Conservation (phyloP, 2,329 filamentous ascomycete genomes). For the Sporothrix phasma region DNA sequence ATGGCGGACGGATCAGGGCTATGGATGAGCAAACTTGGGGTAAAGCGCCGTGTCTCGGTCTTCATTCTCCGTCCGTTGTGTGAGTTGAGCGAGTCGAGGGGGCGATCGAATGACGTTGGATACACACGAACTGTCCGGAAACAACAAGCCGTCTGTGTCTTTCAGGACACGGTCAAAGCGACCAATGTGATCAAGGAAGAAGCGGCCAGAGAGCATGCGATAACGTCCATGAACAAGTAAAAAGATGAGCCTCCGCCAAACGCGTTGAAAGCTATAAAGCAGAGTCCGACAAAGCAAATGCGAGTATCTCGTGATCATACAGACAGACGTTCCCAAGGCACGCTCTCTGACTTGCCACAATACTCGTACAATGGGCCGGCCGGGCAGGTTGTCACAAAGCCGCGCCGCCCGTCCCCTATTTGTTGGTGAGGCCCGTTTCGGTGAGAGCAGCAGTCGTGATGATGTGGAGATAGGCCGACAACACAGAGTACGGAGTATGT, state of each 20-base stretch:
- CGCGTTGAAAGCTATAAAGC: neutral
- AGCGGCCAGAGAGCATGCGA: no score
- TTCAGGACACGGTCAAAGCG: neutral
- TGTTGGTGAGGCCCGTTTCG: neutral
- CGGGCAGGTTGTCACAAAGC: neutral
- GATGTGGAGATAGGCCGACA: neutral
- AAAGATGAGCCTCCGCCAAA: neutral
- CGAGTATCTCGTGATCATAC: no score
- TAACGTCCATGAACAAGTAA: no score
- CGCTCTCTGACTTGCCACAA: no score
- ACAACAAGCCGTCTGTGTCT: neutral
- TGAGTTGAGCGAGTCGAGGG: neutral
- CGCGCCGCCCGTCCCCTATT: neutral
- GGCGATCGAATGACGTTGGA: neutral
- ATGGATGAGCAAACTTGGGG: neutral
- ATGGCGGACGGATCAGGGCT: neutral
- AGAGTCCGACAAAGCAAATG: neutral
- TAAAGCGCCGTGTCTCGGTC: neutral
- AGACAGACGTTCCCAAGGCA: no score
- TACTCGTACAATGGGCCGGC: neutral
- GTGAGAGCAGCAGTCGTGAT: neutral
- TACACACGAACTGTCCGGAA: neutral
- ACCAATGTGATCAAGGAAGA: neutral
- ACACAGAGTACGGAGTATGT: no score
- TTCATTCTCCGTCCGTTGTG: neutral